Conservation (phyloP, 495 filamentous ascomycete species). For the Chaetomium fimeti region DNA sequence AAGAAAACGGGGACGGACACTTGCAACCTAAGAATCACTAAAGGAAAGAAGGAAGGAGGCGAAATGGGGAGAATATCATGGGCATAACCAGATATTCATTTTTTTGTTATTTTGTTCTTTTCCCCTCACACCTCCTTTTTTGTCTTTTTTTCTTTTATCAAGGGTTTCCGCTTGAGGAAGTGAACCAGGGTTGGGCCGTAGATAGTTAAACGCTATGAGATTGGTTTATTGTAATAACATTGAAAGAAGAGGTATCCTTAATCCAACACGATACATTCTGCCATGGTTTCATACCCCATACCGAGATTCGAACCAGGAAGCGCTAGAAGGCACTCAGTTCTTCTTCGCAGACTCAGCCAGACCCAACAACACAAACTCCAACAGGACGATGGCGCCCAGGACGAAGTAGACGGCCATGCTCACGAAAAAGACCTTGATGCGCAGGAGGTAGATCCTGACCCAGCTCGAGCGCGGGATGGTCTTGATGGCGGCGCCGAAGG, state of each 20-base stretch:
- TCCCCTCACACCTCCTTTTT: too few species aligned
- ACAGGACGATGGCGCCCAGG: slow-evolving; percentile 44
- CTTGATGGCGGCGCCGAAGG: slow-evolving; percentile 68
- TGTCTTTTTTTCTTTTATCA: too few species aligned
- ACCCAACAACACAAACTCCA: slow-evolving; percentile 17
- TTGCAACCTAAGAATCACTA: too few species aligned
- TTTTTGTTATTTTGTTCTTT: too few species aligned
- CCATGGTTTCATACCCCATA: neutral
- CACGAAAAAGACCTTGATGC: slow-evolving; percentile 57
- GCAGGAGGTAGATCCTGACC: slow-evolving; percentile 64
- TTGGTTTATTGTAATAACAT: neutral
- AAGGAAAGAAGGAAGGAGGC: too few species aligned
- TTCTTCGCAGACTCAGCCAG: neutral
- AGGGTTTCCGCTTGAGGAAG: too few species aligned
- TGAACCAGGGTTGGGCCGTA: neutral
- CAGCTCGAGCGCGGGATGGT: slow-evolving; percentile 66
- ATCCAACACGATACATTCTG: neutral
- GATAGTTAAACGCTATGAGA: neutral
- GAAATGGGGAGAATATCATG: too few species aligned
- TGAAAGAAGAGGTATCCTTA: neutral
- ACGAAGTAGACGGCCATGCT: slow-evolving; percentile 49
- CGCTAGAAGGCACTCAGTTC: neutral
- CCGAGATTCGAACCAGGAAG: neutral
- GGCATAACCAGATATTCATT: too few species aligned
- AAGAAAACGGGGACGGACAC: too few species aligned